These are phyloP conservation scores for Barbarea vulgaris DNA, from an alignment of 345 rosid genomes.

Conservation along the genomic window DNA sequence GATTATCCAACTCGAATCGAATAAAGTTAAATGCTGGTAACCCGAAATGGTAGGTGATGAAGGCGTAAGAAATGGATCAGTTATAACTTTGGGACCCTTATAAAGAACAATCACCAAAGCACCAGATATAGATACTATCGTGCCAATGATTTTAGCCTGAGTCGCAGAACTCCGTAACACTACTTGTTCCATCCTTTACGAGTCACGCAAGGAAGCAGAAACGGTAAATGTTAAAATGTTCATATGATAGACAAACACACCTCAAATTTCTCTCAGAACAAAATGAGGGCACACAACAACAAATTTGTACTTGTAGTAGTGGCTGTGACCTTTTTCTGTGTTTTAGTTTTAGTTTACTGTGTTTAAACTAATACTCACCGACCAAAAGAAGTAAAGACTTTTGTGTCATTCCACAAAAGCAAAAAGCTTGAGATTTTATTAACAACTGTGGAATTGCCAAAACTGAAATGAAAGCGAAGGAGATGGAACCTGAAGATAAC, in stretches of 20 bases:
- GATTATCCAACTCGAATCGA: conserved; percentile 32
- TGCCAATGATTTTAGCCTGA: conserved; percentile 40
- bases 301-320: background rate
- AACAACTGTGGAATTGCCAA: too few species aligned
- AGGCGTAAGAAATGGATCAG: background rate
- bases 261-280: background rate
- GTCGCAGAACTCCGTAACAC: conserved; percentile 33
- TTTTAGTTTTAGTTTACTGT: background rate
- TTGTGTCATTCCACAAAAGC: background rate
- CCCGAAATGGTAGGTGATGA: conserved; percentile 4
- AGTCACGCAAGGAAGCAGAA: conserved; percentile 2
- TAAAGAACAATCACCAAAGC: conserved; percentile 38
- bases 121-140: conserved; percentile 40
- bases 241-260: background rate
- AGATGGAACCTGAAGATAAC: conserved; percentile 38
- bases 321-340: background rate
- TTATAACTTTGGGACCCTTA: conserved; percentile 29
- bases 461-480: background rate
- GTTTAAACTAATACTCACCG: background rate
- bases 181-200: conserved; percentile 29
- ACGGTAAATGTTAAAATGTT: background rate
- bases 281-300: too few species aligned
- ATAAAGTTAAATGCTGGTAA: conserved; percentile 14
- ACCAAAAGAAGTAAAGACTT: background rate
- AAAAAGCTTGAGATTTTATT: too few species aligned